Base-by-base conservation (phyloP, 2,329 filamentous ascomycete species). In the Penicillium sp. region DNA sequence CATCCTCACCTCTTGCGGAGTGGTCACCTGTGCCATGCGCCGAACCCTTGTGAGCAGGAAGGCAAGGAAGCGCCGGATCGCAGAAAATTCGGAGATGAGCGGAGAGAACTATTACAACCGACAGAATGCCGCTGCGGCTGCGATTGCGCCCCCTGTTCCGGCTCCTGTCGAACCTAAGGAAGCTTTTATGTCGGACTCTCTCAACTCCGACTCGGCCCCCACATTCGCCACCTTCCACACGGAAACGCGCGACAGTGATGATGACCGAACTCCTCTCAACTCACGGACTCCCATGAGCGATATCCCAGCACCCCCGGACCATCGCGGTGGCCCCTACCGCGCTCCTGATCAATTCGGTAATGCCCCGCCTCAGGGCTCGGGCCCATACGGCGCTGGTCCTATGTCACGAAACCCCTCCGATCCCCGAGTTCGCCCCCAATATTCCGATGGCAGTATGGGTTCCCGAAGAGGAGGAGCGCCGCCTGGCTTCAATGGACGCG, bases 31-130 rank as follows among this genome's bases (percentile, higher is more conserved):
- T 67, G 89, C 88, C 21, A 97, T 97, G 89, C 85, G 93, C 56
- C 83, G 91, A 53, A 94, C 90, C 2, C 75, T 97, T 50, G 87
- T 96, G 53, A 87, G 87, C 68, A 82, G 91, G 61, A 96, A 96
- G 73, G 87, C 90, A n/a, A 81, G 90, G 54, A 90, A 93, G 77
- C 88, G 84, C 74, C 82, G 88, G 40, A 94, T 97, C 64, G 88
- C 83, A 2, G 87, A 94, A 68, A 95, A 97, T 65, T 88, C 90
- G 7, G 90, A 97, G 66, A 97, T 97, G 90, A 97, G 87, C 66
- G 91, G 91, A 26, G 83, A 93, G 62, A 93, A 90, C 64, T 96
- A 85, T 67, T 96, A 94, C 70, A 85, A 84, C 61, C 78, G 84
- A 52, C 71, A 78, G 59, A 65, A 69, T 58, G 68, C 68, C 19